Evolutionary conservation across 805 yeast genomes (phyloP).

Genomic region (Teunomyces gatunensis): DNA sequence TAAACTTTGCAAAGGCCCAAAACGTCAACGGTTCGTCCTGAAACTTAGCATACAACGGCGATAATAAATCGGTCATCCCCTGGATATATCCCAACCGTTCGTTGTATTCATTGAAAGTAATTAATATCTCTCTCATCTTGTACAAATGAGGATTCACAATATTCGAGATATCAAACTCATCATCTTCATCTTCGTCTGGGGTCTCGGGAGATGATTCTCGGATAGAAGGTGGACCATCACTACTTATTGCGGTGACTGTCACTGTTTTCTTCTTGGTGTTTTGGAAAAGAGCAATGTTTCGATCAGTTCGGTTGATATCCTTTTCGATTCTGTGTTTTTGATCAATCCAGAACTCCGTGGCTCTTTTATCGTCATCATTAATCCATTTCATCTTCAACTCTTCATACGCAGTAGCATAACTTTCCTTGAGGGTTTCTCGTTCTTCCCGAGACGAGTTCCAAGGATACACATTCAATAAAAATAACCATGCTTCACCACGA

Average conservation of each 20-base stretch:
- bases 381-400: slow-evolving; percentile 73
- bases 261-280: slow-evolving; percentile 41
- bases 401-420: slow-evolving; percentile 59
- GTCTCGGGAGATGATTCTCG: slow-evolving; percentile 32
- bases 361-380: slow-evolving; percentile 47
- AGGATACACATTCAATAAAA: slow-evolving; percentile 76
- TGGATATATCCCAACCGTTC: slow-evolving; percentile 89
- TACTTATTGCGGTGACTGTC: slow-evolving; percentile 23
- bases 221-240: slow-evolving; percentile 10
- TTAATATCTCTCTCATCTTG: slow-evolving; percentile 68
- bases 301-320: slow-evolving; percentile 89
- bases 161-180: slow-evolving; percentile 57
- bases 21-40: slow-evolving; percentile 78
- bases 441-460: slow-evolving; percentile 82
- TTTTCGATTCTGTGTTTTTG: slow-evolving; percentile 88
- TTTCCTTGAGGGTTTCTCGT: slow-evolving; percentile 54
- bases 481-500: slow-evolving; percentile 81
- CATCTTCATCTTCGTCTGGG: slow-evolving; percentile 32
- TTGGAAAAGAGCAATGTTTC: slow-evolving; percentile 65
- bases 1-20: slow-evolving; percentile 83
- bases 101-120: slow-evolving; percentile 85
- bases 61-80: slow-evolving; percentile 93
- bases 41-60: slow-evolving; percentile 69
- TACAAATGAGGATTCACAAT: slow-evolving; percentile 75
- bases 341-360: slow-evolving; percentile 75